phyloP scores from a whole-genome alignment of 108 stramenopile species.

The Epipyxis sp. region DNA sequence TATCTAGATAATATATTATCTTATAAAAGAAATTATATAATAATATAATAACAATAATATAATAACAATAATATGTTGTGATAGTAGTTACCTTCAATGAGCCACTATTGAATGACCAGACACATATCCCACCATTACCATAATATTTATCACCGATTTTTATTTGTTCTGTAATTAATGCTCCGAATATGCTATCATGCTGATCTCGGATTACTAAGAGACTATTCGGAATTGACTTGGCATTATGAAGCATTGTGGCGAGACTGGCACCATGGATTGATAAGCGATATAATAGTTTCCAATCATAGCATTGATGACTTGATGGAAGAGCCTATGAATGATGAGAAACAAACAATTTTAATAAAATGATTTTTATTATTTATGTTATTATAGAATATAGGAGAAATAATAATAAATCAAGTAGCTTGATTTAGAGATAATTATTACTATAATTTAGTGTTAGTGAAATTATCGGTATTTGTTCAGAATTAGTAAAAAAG shows the following conservation, averaged over 20 bases:
- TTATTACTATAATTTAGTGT: too few species aligned
- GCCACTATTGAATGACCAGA: background rate
- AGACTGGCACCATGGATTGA: background rate
- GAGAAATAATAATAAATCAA: too few species aligned
- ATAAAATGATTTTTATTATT: too few species aligned
- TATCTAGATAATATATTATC: too few species aligned
- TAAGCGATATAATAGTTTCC: background rate
- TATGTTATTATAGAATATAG: too few species aligned
- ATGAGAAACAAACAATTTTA: too few species aligned
- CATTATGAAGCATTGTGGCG: background rate
- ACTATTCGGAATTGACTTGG: background rate
- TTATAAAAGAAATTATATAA: too few species aligned
- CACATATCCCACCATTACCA: background rate
- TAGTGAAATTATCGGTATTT: too few species aligned
- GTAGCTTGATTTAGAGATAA: too few species aligned
- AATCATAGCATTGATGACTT: slow-evolving; percentile 4
- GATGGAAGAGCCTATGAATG: background rate
- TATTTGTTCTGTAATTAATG: background rate
- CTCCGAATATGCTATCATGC: background rate
- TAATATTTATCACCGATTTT: slow-evolving; percentile 8
- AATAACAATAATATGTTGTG: too few species aligned
- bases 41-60: too few species aligned
- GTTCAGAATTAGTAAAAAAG: too few species aligned
- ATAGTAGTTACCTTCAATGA: background rate
- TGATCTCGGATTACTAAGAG: background rate